Percentiles rank a stretch among this genome's conserved stretches.
phyloP scores from a whole-genome alignment of 2,329 filamentous ascomycete genomes.

The Paramyrothecium sp. region DNA sequence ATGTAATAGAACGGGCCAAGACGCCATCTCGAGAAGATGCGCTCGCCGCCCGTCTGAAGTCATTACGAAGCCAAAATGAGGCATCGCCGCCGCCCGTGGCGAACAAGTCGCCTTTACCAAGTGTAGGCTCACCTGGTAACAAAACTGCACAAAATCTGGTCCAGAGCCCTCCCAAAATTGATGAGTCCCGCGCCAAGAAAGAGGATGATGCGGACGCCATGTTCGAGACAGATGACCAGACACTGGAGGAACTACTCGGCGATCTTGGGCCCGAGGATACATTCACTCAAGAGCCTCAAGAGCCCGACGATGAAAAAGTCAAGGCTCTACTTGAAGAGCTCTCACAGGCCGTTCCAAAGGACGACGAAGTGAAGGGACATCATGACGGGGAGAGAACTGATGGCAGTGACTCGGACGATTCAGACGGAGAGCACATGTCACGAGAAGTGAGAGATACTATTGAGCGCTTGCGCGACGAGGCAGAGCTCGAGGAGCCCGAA shows the following conservation, averaged over 20 bases:
- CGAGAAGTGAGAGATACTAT: conserved; percentile 44
- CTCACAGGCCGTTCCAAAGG: conserved; percentile 28
- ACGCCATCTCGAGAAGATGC: conserved; percentile 48
- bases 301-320: conserved; percentile 29
- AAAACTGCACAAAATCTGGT: neutral
- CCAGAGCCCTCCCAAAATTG: neutral
- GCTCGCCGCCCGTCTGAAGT: conserved; percentile 50
- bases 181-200: conserved; percentile 7
- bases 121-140: neutral
- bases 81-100: conserved; percentile 15
- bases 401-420: conserved; percentile 36
- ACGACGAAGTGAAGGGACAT: conserved; percentile 4
- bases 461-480: conserved; percentile 44
- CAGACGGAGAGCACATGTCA: conserved; percentile 50
- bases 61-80: conserved; percentile 41
- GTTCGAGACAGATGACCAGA: conserved; percentile 49
- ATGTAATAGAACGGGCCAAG: conserved; percentile 40
- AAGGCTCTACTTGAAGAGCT: conserved; percentile 35
- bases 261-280: conserved; percentile 35
- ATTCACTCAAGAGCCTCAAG: conserved; percentile 14
- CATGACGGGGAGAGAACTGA: conserved; percentile 2
- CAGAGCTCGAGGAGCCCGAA: conserved; percentile 29
- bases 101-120: conserved; percentile 3
- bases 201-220: conserved; percentile 36
- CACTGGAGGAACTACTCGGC: conserved; percentile 49